Conservation (phyloP, 192 early-diverging fungal genomes). For the Helicostylum pulchrum region DNA sequence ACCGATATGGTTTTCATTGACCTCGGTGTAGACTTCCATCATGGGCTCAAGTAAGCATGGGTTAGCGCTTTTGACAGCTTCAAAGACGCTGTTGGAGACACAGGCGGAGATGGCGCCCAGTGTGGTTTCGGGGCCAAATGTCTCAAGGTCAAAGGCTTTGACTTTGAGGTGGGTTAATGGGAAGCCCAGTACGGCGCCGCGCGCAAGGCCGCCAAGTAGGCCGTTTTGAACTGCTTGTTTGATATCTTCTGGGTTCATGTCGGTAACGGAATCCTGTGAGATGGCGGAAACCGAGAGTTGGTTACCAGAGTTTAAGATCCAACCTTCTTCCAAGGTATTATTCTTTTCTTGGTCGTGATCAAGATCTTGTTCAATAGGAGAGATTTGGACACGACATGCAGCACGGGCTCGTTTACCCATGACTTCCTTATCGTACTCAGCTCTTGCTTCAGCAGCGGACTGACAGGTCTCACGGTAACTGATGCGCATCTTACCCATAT, state of each 20-base stretch:
- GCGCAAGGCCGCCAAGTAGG: conserved; percentile 60
- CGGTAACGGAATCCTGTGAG: conserved; percentile 7
- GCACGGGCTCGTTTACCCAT: conserved; percentile 66
- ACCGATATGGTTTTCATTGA: conserved; percentile 73
- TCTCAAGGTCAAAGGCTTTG: conserved; percentile 45
- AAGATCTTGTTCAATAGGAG: conserved; percentile 47
- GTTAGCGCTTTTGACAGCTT: conserved; percentile 44
- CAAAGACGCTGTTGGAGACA: conserved; percentile 57
- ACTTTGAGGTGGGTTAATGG: conserved; percentile 64
- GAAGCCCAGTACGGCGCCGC: conserved; percentile 79
- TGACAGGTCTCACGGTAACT: conserved; percentile 79
- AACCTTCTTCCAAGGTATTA: conserved; percentile 1
- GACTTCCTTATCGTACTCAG: conserved; percentile 66
- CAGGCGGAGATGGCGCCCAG: conserved; percentile 59
- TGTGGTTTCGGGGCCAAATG: conserved; percentile 57
- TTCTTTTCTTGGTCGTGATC: conserved; percentile 23
- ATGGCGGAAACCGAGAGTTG: conserved; percentile 29
- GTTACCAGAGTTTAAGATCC: conserved; percentile 41
- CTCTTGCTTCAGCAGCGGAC: conserved; percentile 28
- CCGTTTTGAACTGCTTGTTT: conserved; percentile 60
- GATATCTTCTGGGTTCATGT: conserved; percentile 29
- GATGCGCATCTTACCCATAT: conserved; percentile 84
- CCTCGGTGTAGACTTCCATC: conserved; percentile 69
- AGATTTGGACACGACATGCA: conserved; percentile 52
- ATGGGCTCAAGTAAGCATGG: conserved; percentile 76